Conservation (phyloP, 2,329 filamentous ascomycete genomes). For the Pseudogymnoascus destructans region DNA sequence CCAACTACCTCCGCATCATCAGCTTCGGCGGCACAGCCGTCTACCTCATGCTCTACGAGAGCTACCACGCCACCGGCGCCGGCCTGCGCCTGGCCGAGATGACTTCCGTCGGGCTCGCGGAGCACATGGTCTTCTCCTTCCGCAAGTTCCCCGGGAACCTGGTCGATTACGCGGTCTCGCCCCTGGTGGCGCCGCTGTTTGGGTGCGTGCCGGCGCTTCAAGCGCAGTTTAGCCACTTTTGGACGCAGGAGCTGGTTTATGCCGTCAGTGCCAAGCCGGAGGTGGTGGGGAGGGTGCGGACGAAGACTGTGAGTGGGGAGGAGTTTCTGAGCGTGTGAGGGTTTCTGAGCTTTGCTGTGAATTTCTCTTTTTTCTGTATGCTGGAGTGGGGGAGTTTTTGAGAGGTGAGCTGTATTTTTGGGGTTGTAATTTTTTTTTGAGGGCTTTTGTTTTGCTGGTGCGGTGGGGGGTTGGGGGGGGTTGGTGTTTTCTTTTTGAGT, state of each 20-base stretch:
- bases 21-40: conserved; percentile 46
- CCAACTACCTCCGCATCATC: conserved; percentile 44
- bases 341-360: background rate
- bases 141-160: conserved; percentile 42
- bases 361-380: background rate
- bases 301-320: background rate
- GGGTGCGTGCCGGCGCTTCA: conserved; percentile 55
- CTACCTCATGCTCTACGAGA: conserved; percentile 55
- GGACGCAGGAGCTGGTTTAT: conserved; percentile 56
- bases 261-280: conserved; percentile 55
- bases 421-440: background rate
- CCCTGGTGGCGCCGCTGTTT: conserved; percentile 53
- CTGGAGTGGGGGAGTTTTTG: background rate
- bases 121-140: conserved; percentile 50
- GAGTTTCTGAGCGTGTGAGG: background rate
- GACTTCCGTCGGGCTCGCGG: conserved; percentile 47
- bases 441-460: background rate
- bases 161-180: conserved; percentile 51
- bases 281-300: background rate
- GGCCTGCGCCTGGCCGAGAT: conserved; percentile 51
- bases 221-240: conserved; percentile 56
- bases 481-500: background rate
- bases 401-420: background rate
- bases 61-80: conserved; percentile 50
- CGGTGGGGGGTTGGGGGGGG: background rate